These are phyloP conservation scores for Luzula sylvatica DNA, from an alignment of 176 grass and related monocot species.

Conservation along the genomic window DNA sequence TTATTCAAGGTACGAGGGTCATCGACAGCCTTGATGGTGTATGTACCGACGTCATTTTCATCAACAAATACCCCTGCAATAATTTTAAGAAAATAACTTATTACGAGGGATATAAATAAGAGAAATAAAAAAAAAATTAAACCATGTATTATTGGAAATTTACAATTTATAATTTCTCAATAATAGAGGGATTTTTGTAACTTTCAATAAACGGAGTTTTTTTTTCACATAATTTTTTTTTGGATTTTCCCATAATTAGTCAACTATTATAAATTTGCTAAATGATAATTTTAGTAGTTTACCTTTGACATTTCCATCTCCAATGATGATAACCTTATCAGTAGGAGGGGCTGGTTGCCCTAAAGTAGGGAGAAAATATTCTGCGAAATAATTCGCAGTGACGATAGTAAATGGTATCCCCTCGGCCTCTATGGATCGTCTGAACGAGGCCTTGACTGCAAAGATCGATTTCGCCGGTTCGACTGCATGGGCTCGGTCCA, in stretches of 20 bases:
- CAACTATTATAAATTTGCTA: background rate
- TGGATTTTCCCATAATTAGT: background rate
- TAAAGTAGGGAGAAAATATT: constrained; percentile 24
- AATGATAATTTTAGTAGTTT: background rate
- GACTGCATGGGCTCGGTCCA: constrained; percentile 20
- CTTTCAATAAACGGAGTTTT: background rate
- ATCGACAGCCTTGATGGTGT: constrained; percentile 24
- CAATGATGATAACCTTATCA: constrained; percentile 31
- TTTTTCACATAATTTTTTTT: background rate
- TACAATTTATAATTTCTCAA: background rate
- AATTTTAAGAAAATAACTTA: no score
- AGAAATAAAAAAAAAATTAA: no score
- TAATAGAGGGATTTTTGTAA: background rate
- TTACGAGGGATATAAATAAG: no score
- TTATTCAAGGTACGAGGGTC: constrained; percentile 48
- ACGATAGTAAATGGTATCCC: constrained; percentile 26
- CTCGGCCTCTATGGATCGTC: constrained; percentile 17
- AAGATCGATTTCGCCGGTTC: constrained; percentile 14
- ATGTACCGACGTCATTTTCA: constrained; percentile 34
- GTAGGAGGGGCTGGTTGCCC: constrained; percentile 18
- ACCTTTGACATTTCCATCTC: constrained; percentile 37
- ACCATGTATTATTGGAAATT: background rate
- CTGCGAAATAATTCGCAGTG: constrained; percentile 29
- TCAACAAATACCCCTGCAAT: constrained; percentile 35
- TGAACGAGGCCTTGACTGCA: constrained; percentile 16